A percentile compares a stretch with the other conserved stretches of the same genome.
These are phyloP conservation scores for Polychaeton citri DNA, from an alignment of 2,329 filamentous ascomycete genomes.

Conservation along the genomic window DNA sequence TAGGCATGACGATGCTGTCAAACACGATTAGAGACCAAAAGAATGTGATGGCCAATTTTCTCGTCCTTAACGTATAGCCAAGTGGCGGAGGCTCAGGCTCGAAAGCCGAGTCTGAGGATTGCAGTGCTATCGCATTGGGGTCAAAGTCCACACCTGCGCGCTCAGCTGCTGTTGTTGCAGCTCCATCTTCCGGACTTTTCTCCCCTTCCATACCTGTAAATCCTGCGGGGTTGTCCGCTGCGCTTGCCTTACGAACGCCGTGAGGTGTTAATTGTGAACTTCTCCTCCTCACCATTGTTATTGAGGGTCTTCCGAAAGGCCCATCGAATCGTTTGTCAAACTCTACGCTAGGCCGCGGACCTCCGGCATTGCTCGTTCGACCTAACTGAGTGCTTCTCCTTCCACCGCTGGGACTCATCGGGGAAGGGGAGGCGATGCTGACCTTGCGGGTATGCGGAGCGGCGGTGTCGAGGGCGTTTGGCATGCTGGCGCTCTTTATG, in stretches of 20 bases:
- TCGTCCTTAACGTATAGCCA: constrained; percentile 40
- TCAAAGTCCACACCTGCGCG: background rate
- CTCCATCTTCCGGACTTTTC: background rate
- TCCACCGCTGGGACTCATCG: background rate
- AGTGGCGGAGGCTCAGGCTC: constrained; percentile 35
- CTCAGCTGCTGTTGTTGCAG: background rate
- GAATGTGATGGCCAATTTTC: constrained; percentile 42
- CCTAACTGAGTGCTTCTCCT: background rate
- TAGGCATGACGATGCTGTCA: constrained; percentile 45
- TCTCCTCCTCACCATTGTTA: background rate
- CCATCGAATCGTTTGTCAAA: background rate
- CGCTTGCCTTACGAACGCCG: background rate
- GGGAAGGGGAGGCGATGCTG: background rate
- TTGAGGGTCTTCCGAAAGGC: background rate
- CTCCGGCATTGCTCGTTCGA: background rate
- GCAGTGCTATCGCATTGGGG: background rate
- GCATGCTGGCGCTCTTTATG: background rate
- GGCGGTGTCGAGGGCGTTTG: background rate
- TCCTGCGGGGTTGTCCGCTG: background rate
- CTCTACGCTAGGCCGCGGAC: background rate
- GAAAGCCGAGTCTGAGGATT: constrained; percentile 8
- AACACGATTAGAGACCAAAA: constrained; percentile 49
- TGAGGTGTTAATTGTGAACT: background rate
- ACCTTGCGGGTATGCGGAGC: background rate
- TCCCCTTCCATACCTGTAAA: background rate